These are phyloP conservation scores for Nemania sp. DNA, from an alignment of 2,329 filamentous ascomycete genomes.

Conservation along the genomic window DNA sequence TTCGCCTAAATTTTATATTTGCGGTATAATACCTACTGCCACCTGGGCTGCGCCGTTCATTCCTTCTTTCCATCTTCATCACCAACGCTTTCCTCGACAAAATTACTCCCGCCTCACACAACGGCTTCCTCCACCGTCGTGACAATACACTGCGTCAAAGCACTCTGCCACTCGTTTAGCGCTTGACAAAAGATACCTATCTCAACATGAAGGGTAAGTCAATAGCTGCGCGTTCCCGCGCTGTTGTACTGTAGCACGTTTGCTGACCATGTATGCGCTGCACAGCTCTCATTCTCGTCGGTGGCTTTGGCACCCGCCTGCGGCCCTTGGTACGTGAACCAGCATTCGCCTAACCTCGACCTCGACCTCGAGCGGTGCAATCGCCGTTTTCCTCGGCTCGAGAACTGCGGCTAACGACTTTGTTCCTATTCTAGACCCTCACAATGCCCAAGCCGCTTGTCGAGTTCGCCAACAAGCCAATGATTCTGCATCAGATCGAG, in stretches of 20 bases:
- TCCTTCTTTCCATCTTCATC: background rate
- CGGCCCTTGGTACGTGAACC: constrained; percentile 78
- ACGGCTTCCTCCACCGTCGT: background rate
- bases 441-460: constrained; percentile 97
- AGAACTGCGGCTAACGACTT: constrained; percentile 20
- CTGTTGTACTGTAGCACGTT: background rate
- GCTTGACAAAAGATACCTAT: constrained; percentile 1
- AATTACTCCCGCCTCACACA: background rate
- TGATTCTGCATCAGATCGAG: constrained; percentile 98
- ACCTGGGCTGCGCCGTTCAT: constrained; percentile 1
- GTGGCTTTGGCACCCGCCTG: constrained; percentile 97
- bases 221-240: constrained; percentile 12
- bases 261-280: constrained; percentile 17
- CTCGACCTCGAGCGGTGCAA: constrained; percentile 4
- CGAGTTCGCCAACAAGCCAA: constrained; percentile 98
- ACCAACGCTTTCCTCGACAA: background rate
- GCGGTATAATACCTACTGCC: background rate
- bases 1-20: background rate
- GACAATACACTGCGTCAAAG: background rate
- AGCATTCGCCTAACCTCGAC: constrained; percentile 9
- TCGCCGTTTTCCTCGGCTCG: background rate
- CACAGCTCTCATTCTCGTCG: constrained; percentile 95
- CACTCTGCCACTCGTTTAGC: background rate
- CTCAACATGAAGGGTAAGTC: constrained; percentile 47
- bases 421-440: constrained; percentile 67